Percentiles rank a stretch among this genome's conserved stretches.
phyloP scores from a whole-genome alignment of 805 yeast species.

The Maudiozyma turicensis region DNA sequence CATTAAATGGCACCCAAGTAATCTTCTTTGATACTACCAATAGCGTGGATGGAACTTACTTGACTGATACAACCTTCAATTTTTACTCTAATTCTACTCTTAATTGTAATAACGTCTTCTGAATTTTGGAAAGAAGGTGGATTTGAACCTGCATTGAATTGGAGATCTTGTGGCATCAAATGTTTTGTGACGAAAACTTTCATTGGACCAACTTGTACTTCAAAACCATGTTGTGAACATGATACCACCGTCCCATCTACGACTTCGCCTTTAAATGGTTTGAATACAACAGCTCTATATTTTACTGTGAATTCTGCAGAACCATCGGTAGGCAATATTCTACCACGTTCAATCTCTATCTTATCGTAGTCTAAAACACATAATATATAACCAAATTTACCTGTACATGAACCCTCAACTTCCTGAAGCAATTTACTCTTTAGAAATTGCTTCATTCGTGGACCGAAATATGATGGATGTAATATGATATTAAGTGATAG shows the following conservation, averaged over 20 bases:
- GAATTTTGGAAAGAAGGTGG: constrained; percentile 98
- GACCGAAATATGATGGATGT: constrained; percentile 96
- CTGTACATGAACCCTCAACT: constrained; percentile 98
- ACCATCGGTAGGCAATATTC: constrained; percentile 83
- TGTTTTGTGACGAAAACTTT: constrained; percentile 92
- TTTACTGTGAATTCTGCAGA: constrained; percentile 94
- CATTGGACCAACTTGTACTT: constrained; percentile 96
- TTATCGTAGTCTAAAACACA: constrained; percentile 92
- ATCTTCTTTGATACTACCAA: constrained; percentile 96
- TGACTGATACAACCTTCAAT: constrained; percentile 96
- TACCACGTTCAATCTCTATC: constrained; percentile 91
- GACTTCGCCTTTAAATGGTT: constrained; percentile 97
- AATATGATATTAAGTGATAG: constrained; percentile 83
- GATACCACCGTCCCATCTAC: constrained; percentile 94
- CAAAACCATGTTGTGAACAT: constrained; percentile 90
- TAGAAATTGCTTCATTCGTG: constrained; percentile 90
- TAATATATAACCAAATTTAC: constrained; percentile 94
- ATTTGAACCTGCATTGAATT: constrained; percentile 86
- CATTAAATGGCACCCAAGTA: constrained; percentile 67
- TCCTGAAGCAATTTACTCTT: constrained; percentile 85
- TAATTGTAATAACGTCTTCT: constrained; percentile 91
- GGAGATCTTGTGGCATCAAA: constrained; percentile 88
- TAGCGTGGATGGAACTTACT: constrained; percentile 93
- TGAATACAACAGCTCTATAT: constrained; percentile 95
- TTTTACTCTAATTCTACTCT: constrained; percentile 86